phyloP scores from a whole-genome alignment of 2,329 filamentous ascomycete genomes.

The Tricladium varicosporioides region DNA sequence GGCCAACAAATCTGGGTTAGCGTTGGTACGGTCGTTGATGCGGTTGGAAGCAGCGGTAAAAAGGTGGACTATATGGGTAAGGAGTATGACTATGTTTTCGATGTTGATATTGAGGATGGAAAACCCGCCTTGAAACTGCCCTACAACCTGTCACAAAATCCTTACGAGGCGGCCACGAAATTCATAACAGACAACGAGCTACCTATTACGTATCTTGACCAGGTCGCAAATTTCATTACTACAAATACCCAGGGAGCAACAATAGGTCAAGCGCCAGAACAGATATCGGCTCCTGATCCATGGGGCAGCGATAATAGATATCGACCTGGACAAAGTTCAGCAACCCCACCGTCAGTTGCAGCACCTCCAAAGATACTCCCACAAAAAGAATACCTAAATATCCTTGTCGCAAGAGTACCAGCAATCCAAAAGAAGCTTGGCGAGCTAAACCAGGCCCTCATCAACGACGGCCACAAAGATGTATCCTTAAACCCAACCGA shows the following conservation, averaged over 20 bases:
- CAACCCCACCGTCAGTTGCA: slow-evolving; percentile 37
- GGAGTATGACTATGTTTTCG: slow-evolving; percentile 94
- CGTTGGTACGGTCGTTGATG: slow-evolving; percentile 92
- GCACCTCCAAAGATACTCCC: slow-evolving; percentile 62
- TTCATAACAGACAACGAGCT: slow-evolving; percentile 89
- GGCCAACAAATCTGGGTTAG: slow-evolving; percentile 72
- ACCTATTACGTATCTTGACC: slow-evolving; percentile 82
- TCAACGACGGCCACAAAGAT: slow-evolving; percentile 70
- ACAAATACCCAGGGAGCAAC: slow-evolving; percentile 85
- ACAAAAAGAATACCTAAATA: slow-evolving; percentile 75
- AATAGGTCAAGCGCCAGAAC: slow-evolving; percentile 60
- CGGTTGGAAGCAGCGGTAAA: slow-evolving; percentile 76
- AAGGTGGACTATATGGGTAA: slow-evolving; percentile 78
- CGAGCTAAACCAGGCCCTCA: slow-evolving; percentile 71
- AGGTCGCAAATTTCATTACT: slow-evolving; percentile 89
- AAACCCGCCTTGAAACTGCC: slow-evolving; percentile 92
- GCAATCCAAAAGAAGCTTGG: slow-evolving; percentile 74
- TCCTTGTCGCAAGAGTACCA: slow-evolving; percentile 68
- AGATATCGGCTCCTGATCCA: slow-evolving; percentile 55
- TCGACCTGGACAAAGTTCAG: slow-evolving; percentile 62
- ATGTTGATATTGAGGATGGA: slow-evolving; percentile 93
- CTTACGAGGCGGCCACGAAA: slow-evolving; percentile 86
- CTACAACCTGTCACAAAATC: slow-evolving; percentile 88
- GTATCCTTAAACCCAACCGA: slow-evolving; percentile 72
- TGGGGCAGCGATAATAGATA: slow-evolving; percentile 79